Base-by-base conservation (phyloP, 306 rosid genomes). In the Prunus padus region DNA sequence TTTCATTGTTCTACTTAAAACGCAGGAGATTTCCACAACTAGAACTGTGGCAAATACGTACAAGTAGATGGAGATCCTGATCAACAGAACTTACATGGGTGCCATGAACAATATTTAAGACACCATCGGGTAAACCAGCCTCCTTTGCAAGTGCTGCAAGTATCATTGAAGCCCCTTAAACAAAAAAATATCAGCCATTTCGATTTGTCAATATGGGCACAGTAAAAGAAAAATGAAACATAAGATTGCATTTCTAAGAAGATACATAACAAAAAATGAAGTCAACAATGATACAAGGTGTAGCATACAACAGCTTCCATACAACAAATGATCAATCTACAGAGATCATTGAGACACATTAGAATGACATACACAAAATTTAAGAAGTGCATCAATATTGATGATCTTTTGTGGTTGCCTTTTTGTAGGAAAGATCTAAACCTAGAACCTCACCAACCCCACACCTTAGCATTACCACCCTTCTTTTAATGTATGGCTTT, bases 91-190 rank as follows among this genome's bases (percentile, higher is more conserved):
- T 80, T 87, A 91, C 96, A 67, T 87, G 73, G 68, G 90, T 76
- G 54, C 96, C 96, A 55, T 91, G 90, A 75, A 91, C 82, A 85
- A 90, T 70, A 80, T 90, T 90, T 73, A 90, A 85, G 63, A 90
- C 91, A 71, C 96, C 96, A 59, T 88, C 84, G 1, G 96, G 93
- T 76, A 91, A 82, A 77, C 96, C 91, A 73, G 96, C 93, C 85
- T 91, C 96, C 71, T 66, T 81, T 44, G 96, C 90, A 79, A 91
- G 75, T 62, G 79, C 89, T 55, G 88, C 93, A 72, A 91, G 87
- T 59, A 91, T 79, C 85, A 87, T 69, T 33, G 96, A 87, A 74
- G 89, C 85, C 75, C 96, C 93, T 90, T 84, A 54, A 73, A 81
- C 51, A 64, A 88, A 61, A 65, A 45, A 76, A 72, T 15, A 75